Base-by-base conservation (phyloP, 169 alveolate genomes). In the Plasmodium vivax region DNA sequence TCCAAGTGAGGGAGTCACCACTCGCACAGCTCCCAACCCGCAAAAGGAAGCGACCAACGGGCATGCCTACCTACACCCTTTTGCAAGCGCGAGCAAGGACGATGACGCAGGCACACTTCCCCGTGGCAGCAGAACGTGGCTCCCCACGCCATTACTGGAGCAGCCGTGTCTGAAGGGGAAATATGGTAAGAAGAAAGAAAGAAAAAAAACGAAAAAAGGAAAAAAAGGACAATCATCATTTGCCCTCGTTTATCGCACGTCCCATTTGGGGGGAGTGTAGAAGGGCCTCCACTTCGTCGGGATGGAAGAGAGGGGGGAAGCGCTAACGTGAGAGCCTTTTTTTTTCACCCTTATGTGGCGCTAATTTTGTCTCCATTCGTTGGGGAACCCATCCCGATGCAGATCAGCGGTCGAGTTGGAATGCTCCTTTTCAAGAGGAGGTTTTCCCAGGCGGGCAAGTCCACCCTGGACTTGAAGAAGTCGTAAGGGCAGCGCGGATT, bases 381-480 rank as follows among this genome's bases (percentile, higher is more conserved):
- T 82, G 77, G 36, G 77, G 36, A 62, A 62, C 30, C 23, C 36
- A 23, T 27, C 6, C n/a, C n/a, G n/a, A 0, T 85, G 38, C 77
- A 85, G 93, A 62, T 73, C 14, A 85, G 47, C 54, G 58, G 47
- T 32, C n/a, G 45, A 30, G 47, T 85, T 36, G 58, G 54, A 3
- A 19, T 5, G 23, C 47, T 43, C 47, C 30, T 72, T 38, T 34
- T 72, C 14, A 83, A 38, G 77, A 85, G 84, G 80, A 73, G 80
- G 77, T 32, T 85, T 43, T 85, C 93, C 36, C 77, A 68, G 2
- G 80, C 58, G 27, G 3, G 41, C 54, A 71, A 85, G 58, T 27
- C 30, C 2, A 4, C 77, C n/a, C 14, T 71, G 1, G 79, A 85
- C 54, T 73, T 73, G 56, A 85, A 85, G 14, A 85, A 85, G 19